Conservation (phyloP, 1,284 basidiomycete genomes). For the Austropuccinia psidii region DNA sequence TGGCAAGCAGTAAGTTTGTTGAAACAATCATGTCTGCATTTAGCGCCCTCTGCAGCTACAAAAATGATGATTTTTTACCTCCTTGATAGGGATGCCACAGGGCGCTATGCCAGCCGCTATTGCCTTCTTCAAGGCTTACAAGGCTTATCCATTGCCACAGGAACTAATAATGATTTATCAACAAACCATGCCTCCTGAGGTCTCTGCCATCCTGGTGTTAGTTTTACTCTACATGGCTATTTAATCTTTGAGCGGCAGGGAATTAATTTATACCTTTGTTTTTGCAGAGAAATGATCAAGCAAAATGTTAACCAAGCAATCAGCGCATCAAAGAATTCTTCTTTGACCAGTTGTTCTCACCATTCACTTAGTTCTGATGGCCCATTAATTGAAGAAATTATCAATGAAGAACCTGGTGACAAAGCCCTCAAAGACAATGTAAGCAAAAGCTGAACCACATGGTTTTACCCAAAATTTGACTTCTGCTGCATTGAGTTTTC, state of each 20-base stretch:
- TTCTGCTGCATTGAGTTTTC: no score
- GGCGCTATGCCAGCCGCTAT: constrained; percentile 45
- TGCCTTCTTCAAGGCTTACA: constrained; percentile 47
- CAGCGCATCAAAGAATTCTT: neutral
- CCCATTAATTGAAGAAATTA: constrained; percentile 35
- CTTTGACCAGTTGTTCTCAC: neutral
- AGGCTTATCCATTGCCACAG: constrained; percentile 46
- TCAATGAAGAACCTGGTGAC: constrained; percentile 25
- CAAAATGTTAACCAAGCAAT: constrained; percentile 30
- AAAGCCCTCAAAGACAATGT: no score
- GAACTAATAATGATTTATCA: constrained; percentile 48
- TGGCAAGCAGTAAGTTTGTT: constrained; percentile 37
- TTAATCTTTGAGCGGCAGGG: no score
- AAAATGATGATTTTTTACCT: neutral
- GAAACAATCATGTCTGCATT: no score
- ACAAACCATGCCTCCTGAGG: constrained; percentile 46
- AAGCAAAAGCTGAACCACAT: no score
- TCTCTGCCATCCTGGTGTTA: constrained; percentile 46
- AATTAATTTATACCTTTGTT: no score
- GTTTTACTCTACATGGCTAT: constrained; percentile 42
- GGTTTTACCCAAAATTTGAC: no score
- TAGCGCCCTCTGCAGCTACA: no score
- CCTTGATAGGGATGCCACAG: constrained; percentile 42
- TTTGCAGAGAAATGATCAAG: constrained; percentile 34
- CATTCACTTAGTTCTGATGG: constrained; percentile 4